phyloP scores from a whole-genome alignment of 768 basidiomycete species.

The Pilatotrama ljubarskyi region DNA sequence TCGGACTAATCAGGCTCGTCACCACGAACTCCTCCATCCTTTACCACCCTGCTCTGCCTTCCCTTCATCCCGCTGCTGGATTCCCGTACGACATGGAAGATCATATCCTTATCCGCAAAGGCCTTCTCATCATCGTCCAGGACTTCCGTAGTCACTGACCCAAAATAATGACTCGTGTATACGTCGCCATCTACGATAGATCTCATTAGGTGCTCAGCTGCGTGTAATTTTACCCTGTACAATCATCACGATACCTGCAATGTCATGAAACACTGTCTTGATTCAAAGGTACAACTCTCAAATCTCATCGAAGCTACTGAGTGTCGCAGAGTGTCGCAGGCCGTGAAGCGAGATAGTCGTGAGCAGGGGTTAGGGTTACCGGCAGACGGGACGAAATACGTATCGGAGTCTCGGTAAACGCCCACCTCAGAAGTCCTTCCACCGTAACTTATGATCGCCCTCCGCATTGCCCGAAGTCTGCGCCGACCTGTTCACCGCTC shows the following conservation, averaged over 20 bases:
- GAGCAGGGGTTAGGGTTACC: not conserved
- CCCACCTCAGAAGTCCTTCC: not conserved
- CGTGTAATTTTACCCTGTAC: not conserved
- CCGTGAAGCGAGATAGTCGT: too few species aligned
- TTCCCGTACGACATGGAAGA: not conserved
- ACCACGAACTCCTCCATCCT: not conserved
- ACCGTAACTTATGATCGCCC: conserved; percentile 9
- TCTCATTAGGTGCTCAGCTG: not conserved
- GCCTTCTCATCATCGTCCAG: not conserved
- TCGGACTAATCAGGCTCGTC: not conserved
- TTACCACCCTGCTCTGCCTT: too few species aligned
- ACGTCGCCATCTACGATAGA: not conserved
- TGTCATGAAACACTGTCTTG: not conserved
- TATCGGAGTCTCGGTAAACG: not conserved
- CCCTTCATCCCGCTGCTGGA: too few species aligned
- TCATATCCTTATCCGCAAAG: not conserved
- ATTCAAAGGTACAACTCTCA: too few species aligned
- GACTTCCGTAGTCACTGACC: not conserved
- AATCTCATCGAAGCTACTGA: too few species aligned
- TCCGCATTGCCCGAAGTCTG: conserved; percentile 2
- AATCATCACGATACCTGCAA: conserved; percentile 1
- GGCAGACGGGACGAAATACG: not conserved
- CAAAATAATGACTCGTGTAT: not conserved
- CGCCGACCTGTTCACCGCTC: conserved; percentile 4
- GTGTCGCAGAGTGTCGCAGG: too few species aligned